phyloP scores from a whole-genome alignment of 2,329 filamentous ascomycete species.

The Purpureocillium lavendulum region DNA sequence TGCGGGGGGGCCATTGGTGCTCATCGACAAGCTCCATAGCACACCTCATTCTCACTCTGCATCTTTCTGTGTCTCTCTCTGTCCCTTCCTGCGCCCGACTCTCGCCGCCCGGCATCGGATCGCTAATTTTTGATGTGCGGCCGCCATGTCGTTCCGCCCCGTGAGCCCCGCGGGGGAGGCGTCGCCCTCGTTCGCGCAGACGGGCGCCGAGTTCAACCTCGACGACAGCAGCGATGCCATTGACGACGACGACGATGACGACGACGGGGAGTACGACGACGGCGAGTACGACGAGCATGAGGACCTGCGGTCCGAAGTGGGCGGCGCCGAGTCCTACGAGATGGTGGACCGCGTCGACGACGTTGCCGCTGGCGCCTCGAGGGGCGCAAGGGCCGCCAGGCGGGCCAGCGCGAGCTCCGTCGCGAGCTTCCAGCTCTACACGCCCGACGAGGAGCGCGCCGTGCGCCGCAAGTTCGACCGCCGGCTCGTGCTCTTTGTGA shows the following conservation, averaged over 20 bases:
- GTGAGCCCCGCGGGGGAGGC: conserved; percentile 15
- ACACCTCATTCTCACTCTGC: too few relatives aligned
- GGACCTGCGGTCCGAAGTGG: conserved; percentile 22
- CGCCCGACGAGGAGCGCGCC: conserved; percentile 60
- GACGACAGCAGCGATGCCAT: conserved; percentile 24
- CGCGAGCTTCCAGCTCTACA: conserved; percentile 27
- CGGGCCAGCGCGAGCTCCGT: conserved; percentile 9
- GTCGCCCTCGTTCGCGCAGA: conserved; percentile 30
- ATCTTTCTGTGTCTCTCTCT: too few relatives aligned
- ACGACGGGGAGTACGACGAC: conserved; percentile 1
- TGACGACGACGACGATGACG: conserved; percentile 12
- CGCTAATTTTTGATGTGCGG: too few relatives aligned
- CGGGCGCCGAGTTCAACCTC: conserved; percentile 25
- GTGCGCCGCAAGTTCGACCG: conserved; percentile 71
- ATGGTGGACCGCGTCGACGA: conserved; percentile 19
- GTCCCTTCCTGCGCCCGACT: too few relatives aligned
- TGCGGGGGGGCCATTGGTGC: too few relatives aligned
- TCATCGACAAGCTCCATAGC: too few relatives aligned
- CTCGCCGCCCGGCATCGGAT: too few relatives aligned
- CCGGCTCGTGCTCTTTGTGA: conserved; percentile 71
- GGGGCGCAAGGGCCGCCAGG: background rate
- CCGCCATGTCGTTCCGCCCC: background rate
- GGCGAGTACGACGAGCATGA: conserved; percentile 1
- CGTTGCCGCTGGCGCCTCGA: background rate
- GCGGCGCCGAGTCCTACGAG: conserved; percentile 23